Percentiles rank a stretch among this genome's conserved stretches.
Evolutionary conservation across 225 moss, liverwort and hornwort genomes (phyloP).

Genomic region (Pleurozium schreberi): DNA sequence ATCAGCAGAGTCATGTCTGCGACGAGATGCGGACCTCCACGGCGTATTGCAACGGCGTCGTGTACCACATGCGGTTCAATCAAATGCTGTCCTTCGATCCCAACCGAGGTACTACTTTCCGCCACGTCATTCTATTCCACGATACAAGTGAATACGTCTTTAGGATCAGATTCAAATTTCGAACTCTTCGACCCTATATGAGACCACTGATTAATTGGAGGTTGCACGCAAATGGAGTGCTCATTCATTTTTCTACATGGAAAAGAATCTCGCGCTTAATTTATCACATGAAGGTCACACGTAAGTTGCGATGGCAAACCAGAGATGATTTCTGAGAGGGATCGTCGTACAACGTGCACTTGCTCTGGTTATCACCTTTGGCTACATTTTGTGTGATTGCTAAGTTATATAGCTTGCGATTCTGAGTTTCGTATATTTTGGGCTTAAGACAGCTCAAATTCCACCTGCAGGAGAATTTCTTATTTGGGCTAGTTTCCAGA

Average conservation of each 20-base stretch:
- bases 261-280: not conserved
- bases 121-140: not conserved
- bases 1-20: constrained; percentile 33
- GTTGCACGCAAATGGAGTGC: not conserved
- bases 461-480: not conserved
- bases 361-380: not conserved
- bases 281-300: not conserved
- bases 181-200: not conserved
- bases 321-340: not conserved
- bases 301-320: not conserved
- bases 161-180: not conserved
- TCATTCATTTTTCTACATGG: not conserved
- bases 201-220: not conserved
- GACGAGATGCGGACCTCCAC: constrained; percentile 44
- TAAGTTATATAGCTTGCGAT: not conserved
- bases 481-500: not conserved
- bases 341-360: not conserved
- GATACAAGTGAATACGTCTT: not conserved
- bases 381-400: not conserved
- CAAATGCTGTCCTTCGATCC: constrained; percentile 36
- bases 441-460: not conserved
- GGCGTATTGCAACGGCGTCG: constrained; percentile 30
- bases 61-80: constrained; percentile 56
- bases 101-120: constrained; percentile 24
- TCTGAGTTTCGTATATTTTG: not conserved